Conservation (phyloP, 768 basidiomycete species). For the Clavaria fumosa region DNA sequence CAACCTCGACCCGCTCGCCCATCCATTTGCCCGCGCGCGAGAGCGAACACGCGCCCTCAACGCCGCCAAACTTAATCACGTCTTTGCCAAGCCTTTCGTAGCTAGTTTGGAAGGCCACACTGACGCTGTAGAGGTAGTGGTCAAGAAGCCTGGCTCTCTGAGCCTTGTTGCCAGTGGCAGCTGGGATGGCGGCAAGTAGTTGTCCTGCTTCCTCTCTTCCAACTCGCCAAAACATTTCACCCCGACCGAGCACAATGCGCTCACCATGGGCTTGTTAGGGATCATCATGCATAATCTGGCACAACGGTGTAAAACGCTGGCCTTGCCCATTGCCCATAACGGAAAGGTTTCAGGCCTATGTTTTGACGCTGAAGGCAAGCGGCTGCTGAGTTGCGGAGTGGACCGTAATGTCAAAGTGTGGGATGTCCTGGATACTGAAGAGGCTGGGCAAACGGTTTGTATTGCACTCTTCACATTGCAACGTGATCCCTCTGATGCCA, state of each 20-base stretch:
- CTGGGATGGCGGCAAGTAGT: conserved; percentile 81
- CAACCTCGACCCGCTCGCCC: conserved; percentile 89
- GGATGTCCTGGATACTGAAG: no score
- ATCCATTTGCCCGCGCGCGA: conserved; percentile 84
- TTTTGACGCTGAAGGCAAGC: conserved; percentile 47
- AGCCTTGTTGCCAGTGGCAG: conserved; percentile 79
- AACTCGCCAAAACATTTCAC: conserved; percentile 3
- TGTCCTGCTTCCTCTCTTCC: background rate
- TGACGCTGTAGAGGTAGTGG: conserved; percentile 83
- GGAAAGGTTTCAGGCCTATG: conserved; percentile 75
- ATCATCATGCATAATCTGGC: conserved; percentile 76
- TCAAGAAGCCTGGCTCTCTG: conserved; percentile 55
- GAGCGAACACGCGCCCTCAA: conserved; percentile 91
- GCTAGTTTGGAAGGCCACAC: conserved; percentile 82
- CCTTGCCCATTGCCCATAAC: conserved; percentile 60
- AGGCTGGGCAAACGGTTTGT: no score
- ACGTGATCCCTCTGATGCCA: no score
- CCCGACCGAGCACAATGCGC: no score
- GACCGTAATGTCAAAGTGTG: conserved; percentile 78
- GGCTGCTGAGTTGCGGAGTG: conserved; percentile 65
- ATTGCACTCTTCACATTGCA: no score
- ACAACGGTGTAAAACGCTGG: conserved; percentile 34
- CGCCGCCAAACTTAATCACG: conserved; percentile 91
- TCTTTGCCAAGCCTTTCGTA: conserved; percentile 97
- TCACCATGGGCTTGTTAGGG: conserved; percentile 37